Base-by-base conservation (phyloP, 352 stramenopile genomes). In the Phytophthora pistaciae region DNA sequence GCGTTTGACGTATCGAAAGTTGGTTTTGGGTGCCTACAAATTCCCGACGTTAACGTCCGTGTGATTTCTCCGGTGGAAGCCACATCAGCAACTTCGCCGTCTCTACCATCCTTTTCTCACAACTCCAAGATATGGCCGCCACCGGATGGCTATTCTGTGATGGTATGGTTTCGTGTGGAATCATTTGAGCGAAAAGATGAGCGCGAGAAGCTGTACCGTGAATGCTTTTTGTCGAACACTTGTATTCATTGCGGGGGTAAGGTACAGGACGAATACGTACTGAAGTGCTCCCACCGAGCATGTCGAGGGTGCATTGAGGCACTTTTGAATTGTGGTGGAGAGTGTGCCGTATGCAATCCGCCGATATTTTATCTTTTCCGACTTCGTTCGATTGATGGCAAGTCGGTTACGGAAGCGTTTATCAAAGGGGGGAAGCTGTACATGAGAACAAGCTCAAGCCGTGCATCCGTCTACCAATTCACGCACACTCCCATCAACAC, bases 361-460 rank as follows among this genome's bases (percentile, higher is more conserved):
- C 87, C 87, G 3, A 90, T 82, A 56, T 90, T 94, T 58, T 92
- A 90, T 60, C 56, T 94, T 13, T 92, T 87, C 42, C 78, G 87
- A 21, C 87, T 92, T 74, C 84, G 87, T 1, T 94, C 87, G 8
- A 70, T 82, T 16, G 87, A 94, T 55, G 75, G 78, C 16, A 92
- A 92, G 52, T 92, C 83, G 3, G 79, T 94, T 18, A 86, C 77
- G 49, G 87, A 94, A 68, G 60, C 82, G 20, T 92, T 91, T 58
- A 44, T 94, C 10, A 88, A 88, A 66, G 87, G 84, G 27, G 56
- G 77, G 5, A 90, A 85, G 55, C 27, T 94, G n/a, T 85, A 62
- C 59, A 94, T 94, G 84, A 73, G 84, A 10, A 92, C 87, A 50
- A 92, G 71, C 38, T 59, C 74, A 10, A 78, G 64, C 11, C 77